These are phyloP conservation scores for Paecilomyces dactylethromorphus DNA, from an alignment of 2,329 filamentous ascomycete species.

Conservation along the genomic window DNA sequence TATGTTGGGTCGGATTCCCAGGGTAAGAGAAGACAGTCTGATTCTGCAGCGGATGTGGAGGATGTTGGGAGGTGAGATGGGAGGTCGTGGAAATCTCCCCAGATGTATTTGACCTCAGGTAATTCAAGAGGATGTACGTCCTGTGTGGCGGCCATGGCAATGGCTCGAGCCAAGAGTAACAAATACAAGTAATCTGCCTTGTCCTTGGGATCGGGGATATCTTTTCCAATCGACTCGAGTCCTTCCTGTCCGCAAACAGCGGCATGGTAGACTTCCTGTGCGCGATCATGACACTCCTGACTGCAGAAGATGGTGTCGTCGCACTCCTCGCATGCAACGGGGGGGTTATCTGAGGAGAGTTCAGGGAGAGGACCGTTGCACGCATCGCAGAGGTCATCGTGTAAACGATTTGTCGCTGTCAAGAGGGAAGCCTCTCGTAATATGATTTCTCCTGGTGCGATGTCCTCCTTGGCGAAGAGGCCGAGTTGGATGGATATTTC, in stretches of 20 bases:
- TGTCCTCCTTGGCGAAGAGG: slow-evolving; percentile 79
- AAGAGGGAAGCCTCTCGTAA: slow-evolving; percentile 78
- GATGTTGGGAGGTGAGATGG: no score
- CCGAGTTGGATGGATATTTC: slow-evolving; percentile 65
- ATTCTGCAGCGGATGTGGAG: slow-evolving; percentile 12
- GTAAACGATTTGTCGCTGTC: slow-evolving; percentile 80
- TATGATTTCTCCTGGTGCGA: slow-evolving; percentile 67
- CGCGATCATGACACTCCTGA: slow-evolving; percentile 48
- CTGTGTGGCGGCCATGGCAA: slow-evolving; percentile 58
- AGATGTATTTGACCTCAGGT: slow-evolving; percentile 57
- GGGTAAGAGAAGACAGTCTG: not conserved
- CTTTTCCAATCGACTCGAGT: slow-evolving; percentile 52
- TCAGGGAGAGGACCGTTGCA: slow-evolving; percentile 69
- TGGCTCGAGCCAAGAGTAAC: slow-evolving; percentile 51
- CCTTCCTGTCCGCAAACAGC: slow-evolving; percentile 50
- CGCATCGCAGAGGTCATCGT: slow-evolving; percentile 82
- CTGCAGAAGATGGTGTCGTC: slow-evolving; percentile 57
- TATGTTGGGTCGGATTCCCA: slow-evolving; percentile 21
- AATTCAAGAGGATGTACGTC: slow-evolving; percentile 53
- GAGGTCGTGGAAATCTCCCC: slow-evolving; percentile 52
- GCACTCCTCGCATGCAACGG: slow-evolving; percentile 48
- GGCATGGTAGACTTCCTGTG: slow-evolving; percentile 51
- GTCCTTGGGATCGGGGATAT: slow-evolving; percentile 51
- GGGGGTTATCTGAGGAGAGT: slow-evolving; percentile 33
- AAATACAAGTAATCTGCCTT: slow-evolving; percentile 55